Evolutionary conservation across 2,329 filamentous ascomycete genomes (phyloP).

Genomic region (Dothiorella sarmentorum): DNA sequence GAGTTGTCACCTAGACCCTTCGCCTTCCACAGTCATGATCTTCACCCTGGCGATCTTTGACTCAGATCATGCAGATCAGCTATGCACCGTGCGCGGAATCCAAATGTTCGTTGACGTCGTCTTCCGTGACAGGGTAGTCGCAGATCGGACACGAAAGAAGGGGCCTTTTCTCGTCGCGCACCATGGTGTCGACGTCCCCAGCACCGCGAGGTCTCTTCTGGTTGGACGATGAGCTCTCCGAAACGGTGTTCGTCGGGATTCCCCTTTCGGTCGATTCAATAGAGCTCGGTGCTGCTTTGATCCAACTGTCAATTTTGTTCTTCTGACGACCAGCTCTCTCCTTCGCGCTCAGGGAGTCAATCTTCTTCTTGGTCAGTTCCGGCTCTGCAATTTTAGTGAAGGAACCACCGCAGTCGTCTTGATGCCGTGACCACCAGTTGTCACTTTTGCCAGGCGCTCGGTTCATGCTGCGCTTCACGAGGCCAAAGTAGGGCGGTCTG

Average conservation of each 20-base stretch:
- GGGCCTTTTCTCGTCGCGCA: constrained; percentile 20
- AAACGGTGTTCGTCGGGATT: constrained; percentile 6
- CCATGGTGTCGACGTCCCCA: constrained; percentile 17
- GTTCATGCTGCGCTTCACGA: constrained; percentile 48
- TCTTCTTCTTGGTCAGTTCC: constrained; percentile 41
- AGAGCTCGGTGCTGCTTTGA: constrained; percentile 24
- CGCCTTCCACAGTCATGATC: neutral
- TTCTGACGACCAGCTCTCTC: constrained; percentile 43
- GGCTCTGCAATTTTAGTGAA: constrained; percentile 43
- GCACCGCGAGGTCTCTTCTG: constrained; percentile 25
- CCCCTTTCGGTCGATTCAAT: neutral
- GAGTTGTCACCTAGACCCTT: too few species aligned
- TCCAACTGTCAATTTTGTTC: constrained; percentile 44
- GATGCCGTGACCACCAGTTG: constrained; percentile 41
- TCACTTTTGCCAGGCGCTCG: constrained; percentile 41
- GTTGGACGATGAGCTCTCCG: constrained; percentile 7
- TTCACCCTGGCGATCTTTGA: constrained; percentile 4
- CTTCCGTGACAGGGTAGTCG: constrained; percentile 27
- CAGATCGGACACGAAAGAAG: constrained; percentile 42
- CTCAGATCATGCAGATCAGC: constrained; percentile 11
- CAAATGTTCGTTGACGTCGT: constrained; percentile 40
- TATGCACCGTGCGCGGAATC: constrained; percentile 25
- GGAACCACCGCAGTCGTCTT: constrained; percentile 40
- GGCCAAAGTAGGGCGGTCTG: constrained; percentile 41
- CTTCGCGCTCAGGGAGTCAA: constrained; percentile 37